Evolutionary conservation across 2,329 filamentous ascomycete genomes (phyloP), one percentile per base, ranked within the genome.

Genomic region (Fusarium longipes): DNA sequence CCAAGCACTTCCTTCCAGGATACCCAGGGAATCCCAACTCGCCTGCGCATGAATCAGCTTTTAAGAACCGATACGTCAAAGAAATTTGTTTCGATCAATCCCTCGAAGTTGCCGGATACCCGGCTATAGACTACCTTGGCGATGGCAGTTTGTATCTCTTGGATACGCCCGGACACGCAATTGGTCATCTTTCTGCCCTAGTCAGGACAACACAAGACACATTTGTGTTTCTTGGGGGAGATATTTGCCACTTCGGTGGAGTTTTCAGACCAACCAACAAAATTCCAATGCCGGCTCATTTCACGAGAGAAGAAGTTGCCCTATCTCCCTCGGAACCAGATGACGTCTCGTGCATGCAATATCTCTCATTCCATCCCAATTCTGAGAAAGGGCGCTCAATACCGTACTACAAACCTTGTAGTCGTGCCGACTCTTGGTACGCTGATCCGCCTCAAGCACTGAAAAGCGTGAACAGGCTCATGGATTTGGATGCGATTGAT

Each of bases 151-250:
- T 74, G 8, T 75, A 70, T 25, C 49, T 75, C 14, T 57, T 75
- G 2, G 43, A 73, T 22, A 52, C 47, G 1, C 71, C 72, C 2
- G 72, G 72, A 3, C 72, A 75, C 42, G 49, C 65, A 1, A 48
- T 66, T 5, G 71, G 67, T 10, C 71, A 72, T 40, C 35, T 72
- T 2, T 63, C 49, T 12, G 48, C 36, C 5, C 70, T 83, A 6
- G 82, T 79, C 2, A 73, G 81, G 8, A 77, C 78, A 8, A 80
- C 77, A 6, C 57, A 70, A 2, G 71, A 73, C 35, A 77, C 77
- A 1, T 83, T 81, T 53, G 67, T 83, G 8, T 76, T 83, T 44
- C 74, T 83, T 65, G 80, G 78, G 8, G 82, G 75, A 5, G 82
- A 84, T 57, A 73, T 76, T 15, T 79, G 77, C 18, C 81, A 83